Percentiles rank a stretch among this genome's conserved stretches.
These are phyloP conservation scores for Cladosporium sp. DNA, from an alignment of 2,329 filamentous ascomycete genomes.

Conservation along the genomic window DNA sequence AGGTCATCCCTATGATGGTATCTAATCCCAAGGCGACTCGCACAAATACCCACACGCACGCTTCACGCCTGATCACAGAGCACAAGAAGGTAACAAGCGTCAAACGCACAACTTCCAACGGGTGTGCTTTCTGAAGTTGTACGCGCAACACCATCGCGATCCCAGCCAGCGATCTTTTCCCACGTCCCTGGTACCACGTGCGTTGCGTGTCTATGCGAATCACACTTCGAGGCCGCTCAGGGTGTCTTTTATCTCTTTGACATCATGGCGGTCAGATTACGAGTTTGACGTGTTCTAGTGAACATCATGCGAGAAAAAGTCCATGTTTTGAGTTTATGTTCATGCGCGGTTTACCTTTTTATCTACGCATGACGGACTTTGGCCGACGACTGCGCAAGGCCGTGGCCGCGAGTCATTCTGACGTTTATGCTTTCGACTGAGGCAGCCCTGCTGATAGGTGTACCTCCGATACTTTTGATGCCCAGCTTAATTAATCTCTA, in stretches of 20 bases:
- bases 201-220: neutral
- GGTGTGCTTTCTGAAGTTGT: neutral
- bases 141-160: neutral
- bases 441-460: neutral
- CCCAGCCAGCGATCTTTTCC: neutral
- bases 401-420: neutral
- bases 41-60: neutral
- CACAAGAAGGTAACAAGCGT: neutral
- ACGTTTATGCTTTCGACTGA: neutral
- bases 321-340: neutral
- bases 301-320: neutral
- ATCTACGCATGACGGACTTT: neutral
- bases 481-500: neutral
- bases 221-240: neutral
- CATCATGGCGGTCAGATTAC: neutral
- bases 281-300: neutral
- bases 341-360: neutral
- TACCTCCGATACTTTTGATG: neutral
- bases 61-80: neutral
- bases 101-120: neutral
- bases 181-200: neutral
- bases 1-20: neutral
- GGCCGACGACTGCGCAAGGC: neutral
- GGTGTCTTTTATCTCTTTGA: neutral
- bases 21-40: neutral